phyloP scores from a whole-genome alignment of 2,329 filamentous ascomycete genomes.

The Neodidymelliopsis sp. region DNA sequence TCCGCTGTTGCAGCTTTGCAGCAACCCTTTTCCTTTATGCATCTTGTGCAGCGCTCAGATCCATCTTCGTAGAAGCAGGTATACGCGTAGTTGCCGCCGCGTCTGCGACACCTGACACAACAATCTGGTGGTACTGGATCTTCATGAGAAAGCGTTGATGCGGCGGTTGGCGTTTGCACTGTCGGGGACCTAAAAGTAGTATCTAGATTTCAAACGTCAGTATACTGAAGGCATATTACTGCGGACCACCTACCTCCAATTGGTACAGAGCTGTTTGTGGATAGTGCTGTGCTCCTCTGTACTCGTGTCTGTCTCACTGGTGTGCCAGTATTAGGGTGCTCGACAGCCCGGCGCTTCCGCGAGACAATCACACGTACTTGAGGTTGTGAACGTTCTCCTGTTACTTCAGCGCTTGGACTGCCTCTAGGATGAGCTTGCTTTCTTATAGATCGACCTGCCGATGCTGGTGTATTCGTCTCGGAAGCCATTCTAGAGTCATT shows the following conservation, averaged over 20 bases:
- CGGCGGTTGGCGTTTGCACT: neutral
- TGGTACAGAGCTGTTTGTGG: neutral
- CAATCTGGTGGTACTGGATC: conserved; percentile 18
- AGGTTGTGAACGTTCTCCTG: neutral
- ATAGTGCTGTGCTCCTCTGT: neutral
- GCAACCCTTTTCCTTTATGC: conserved; percentile 9
- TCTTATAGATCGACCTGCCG: neutral
- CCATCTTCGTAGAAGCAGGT: conserved; percentile 19
- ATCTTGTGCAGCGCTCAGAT: conserved; percentile 14
- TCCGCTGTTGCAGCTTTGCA: conserved; percentile 21
- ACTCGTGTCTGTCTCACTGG: neutral
- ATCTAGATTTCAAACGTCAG: neutral
- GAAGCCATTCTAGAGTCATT: neutral
- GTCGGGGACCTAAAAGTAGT: neutral
- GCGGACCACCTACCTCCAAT: neutral
- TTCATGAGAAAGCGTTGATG: neutral
- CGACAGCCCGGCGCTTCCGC: conserved; percentile 2
- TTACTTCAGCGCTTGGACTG: neutral
- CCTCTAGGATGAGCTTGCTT: neutral
- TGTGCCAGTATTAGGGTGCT: neutral
- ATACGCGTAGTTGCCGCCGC: conserved; percentile 27
- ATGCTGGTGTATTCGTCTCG: neutral
- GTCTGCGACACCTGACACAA: conserved; percentile 22
- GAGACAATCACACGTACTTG: neutral
- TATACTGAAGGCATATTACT: too few species aligned